Evolutionary conservation across 129 eudicot genomes (phyloP).

Genomic region (Glebionis coronaria): DNA sequence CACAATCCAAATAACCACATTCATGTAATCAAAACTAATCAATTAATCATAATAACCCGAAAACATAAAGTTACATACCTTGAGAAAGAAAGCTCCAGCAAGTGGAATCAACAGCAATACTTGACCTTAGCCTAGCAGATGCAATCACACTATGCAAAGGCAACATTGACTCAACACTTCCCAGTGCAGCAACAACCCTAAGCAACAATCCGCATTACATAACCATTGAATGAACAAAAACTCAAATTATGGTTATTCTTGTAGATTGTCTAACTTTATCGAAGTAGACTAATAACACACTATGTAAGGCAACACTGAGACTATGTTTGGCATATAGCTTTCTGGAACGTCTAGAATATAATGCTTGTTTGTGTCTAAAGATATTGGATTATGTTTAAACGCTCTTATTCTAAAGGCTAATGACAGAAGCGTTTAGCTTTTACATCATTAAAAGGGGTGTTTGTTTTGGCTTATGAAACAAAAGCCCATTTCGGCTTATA

Average conservation of each 20-base stretch:
- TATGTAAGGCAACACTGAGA: no score
- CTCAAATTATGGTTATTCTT: background rate
- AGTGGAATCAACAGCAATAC: conserved; percentile 51
- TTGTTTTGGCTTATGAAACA: no score
- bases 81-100: conserved; percentile 88
- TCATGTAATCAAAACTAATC: background rate
- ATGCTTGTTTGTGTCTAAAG: no score
- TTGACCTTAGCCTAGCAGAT: conserved; percentile 69
- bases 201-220: background rate
- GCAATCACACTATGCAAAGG: conserved; percentile 79
- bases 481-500: no score
- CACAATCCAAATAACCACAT: background rate
- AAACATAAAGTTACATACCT: conserved; percentile 31
- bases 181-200: conserved; percentile 54
- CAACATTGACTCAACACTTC: conserved; percentile 59
- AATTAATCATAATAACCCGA: background rate
- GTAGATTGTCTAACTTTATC: no score
- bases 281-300: no score
- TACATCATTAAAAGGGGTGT: no score
- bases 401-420: no score
- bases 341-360: no score
- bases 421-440: no score
- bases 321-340: no score
- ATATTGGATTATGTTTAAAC: no score
- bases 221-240: background rate